These are phyloP conservation scores for Acanthamoeba rhysodes DNA, from an alignment of 208 protist genomes.

Conservation along the genomic window DNA sequence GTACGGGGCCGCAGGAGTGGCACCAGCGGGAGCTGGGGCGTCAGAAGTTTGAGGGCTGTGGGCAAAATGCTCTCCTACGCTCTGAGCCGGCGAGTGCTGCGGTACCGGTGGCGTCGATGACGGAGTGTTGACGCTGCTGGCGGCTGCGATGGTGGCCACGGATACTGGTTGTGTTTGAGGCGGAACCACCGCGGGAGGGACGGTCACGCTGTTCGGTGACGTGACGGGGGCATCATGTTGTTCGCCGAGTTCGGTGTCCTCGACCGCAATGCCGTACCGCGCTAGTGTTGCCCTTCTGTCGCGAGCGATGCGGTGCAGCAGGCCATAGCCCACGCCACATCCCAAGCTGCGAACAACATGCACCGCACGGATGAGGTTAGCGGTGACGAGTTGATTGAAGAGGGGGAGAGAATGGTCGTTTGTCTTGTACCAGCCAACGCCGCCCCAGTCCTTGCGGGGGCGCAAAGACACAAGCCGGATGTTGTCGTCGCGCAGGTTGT, in stretches of 20 bases:
- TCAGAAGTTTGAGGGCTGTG: neutral
- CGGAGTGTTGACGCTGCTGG: neutral
- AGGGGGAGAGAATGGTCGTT: neutral
- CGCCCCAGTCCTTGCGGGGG: constrained; percentile 55
- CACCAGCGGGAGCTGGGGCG: no score
- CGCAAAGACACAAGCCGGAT: constrained; percentile 7
- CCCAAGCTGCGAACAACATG: neutral
- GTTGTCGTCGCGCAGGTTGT: constrained; percentile 63
- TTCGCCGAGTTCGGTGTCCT: neutral
- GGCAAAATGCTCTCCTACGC: neutral
- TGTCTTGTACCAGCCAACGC: constrained; percentile 14
- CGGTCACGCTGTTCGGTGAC: neutral
- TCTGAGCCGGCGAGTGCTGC: neutral
- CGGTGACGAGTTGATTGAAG: neutral
- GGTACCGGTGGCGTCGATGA: neutral
- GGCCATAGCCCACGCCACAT: constrained; percentile 20
- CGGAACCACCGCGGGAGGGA: no score
- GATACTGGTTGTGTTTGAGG: neutral
- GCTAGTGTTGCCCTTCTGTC: neutral
- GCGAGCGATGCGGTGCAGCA: neutral
- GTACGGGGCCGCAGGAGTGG: no score
- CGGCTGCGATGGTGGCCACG: neutral
- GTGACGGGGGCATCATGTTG: neutral
- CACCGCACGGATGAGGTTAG: neutral
- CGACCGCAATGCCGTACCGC: neutral